Percentiles rank a stretch among this genome's conserved stretches.
Conservation (phyloP, 805 yeast genomes). For the Schwanniomyces occidentalis region DNA sequence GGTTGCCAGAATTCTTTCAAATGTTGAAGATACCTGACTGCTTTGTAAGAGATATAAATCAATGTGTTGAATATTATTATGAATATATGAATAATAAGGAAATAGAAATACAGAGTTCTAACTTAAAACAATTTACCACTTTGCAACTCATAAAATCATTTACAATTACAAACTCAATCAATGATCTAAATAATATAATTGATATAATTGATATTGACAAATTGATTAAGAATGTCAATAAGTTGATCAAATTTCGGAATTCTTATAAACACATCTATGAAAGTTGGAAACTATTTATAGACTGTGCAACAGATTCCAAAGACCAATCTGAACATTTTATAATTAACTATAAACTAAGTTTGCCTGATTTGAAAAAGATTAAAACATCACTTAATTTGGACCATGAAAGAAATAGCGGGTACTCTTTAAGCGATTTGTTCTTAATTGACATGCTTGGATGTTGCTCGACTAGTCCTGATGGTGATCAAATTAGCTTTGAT, state of each 20-base stretch:
- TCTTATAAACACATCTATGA: constrained; percentile 24
- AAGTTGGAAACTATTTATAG: constrained; percentile 37
- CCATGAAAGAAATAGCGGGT: constrained; percentile 12
- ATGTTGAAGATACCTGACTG: constrained; percentile 28
- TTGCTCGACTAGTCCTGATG: constrained; percentile 26
- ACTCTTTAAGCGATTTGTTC: constrained; percentile 27
- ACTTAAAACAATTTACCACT: constrained; percentile 24
- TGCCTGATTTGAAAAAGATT: constrained; percentile 30
- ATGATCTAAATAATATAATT: constrained; percentile 21
- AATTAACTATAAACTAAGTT: constrained; percentile 19
- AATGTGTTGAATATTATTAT: constrained; percentile 36
- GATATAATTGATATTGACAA: constrained; percentile 45
- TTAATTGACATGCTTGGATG: constrained; percentile 46
- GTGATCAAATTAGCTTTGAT: constrained; percentile 29
- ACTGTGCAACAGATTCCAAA: constrained; percentile 12
- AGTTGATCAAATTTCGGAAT: constrained; percentile 34
- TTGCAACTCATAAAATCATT: constrained; percentile 25
- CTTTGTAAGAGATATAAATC: constrained; percentile 31
- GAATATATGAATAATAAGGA: constrained; percentile 16
- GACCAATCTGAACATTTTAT: constrained; percentile 2
- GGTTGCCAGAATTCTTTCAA: constrained; percentile 25
- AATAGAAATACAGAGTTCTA: constrained; percentile 10
- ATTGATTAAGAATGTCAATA: constrained; percentile 25
- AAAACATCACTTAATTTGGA: constrained; percentile 32
- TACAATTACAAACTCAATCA: constrained; percentile 25